Percentiles rank a stretch among this genome's conserved stretches.
Conservation (phyloP, 2,329 filamentous ascomycete species). For the Paracoccidioides brasiliensis region DNA sequence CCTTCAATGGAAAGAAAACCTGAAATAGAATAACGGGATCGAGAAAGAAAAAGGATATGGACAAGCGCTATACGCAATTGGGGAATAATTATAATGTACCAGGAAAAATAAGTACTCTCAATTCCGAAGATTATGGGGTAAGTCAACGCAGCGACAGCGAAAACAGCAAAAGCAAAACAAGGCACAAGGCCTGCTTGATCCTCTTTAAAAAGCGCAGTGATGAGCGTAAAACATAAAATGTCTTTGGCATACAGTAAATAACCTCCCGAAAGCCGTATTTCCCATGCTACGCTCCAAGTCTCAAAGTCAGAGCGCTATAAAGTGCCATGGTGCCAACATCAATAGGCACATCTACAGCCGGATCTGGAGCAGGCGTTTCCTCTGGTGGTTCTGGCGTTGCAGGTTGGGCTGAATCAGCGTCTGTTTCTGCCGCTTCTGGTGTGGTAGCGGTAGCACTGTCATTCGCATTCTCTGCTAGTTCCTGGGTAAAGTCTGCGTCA, state of each 20-base stretch:
- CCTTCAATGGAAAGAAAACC: neutral
- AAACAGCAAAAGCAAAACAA: neutral
- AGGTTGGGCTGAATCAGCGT: neutral
- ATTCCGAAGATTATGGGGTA: neutral
- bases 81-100: neutral
- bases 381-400: neutral
- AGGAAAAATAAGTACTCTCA: neutral
- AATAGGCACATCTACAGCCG: neutral
- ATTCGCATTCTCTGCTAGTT: neutral
- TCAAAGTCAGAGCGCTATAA: slow-evolving; percentile 3
- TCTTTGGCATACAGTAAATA: neutral
- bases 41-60: neutral
- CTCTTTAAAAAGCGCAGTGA: neutral
- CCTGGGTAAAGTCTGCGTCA: neutral
- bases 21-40: neutral
- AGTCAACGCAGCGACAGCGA: neutral
- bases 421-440: neutral
- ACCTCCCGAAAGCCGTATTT: neutral
- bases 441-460: neutral
- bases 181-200: neutral
- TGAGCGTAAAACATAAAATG: neutral
- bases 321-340: slow-evolving; percentile 1
- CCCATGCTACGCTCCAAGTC: slow-evolving; percentile 1
- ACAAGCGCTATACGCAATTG: neutral
- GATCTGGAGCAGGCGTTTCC: neutral